These are phyloP conservation scores for Aspergillus fijiensis DNA, from an alignment of 2,329 filamentous ascomycete genomes.

Conservation along the genomic window DNA sequence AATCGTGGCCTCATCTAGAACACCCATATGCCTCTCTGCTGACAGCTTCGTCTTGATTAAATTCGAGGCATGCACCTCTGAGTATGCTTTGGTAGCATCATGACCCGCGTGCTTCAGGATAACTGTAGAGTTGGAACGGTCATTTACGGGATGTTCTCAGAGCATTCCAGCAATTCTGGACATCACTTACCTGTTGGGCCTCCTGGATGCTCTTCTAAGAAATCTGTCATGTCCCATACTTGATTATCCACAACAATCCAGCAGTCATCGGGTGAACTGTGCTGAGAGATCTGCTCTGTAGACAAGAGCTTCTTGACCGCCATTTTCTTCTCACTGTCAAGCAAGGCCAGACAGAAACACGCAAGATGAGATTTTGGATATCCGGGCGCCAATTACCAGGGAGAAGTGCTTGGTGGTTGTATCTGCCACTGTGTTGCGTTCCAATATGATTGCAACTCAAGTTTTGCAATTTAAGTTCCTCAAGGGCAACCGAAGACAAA, in stretches of 20 bases:
- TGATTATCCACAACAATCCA: slow-evolving; percentile 69
- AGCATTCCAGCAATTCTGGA: not conserved
- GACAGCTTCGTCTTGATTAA: slow-evolving; percentile 47
- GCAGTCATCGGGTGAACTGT: slow-evolving; percentile 52
- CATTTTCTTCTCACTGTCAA: slow-evolving; percentile 17
- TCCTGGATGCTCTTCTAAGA: slow-evolving; percentile 63
- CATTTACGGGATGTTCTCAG: not conserved
- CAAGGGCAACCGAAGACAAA: too few relatives aligned
- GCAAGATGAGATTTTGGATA: too few relatives aligned
- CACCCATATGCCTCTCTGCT: slow-evolving; percentile 50
- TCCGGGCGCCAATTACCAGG: too few relatives aligned
- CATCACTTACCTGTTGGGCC: slow-evolving; percentile 52
- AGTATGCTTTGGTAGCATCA: slow-evolving; percentile 48
- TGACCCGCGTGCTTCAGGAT: slow-evolving; percentile 48
- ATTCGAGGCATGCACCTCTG: slow-evolving; percentile 48
- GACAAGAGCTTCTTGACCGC: slow-evolving; percentile 37
- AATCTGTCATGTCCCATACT: slow-evolving; percentile 67
- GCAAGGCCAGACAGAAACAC: not conserved
- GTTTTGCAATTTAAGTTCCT: too few relatives aligned
- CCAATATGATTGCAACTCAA: too few relatives aligned
- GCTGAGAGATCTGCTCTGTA: slow-evolving; percentile 47
- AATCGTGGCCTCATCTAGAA: slow-evolving; percentile 51
- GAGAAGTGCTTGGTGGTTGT: too few relatives aligned
- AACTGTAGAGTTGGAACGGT: slow-evolving; percentile 27
- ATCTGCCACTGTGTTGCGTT: too few relatives aligned